These are phyloP conservation scores for Erodium maritimum DNA, from an alignment of 345 rosid genomes.

Conservation along the genomic window DNA sequence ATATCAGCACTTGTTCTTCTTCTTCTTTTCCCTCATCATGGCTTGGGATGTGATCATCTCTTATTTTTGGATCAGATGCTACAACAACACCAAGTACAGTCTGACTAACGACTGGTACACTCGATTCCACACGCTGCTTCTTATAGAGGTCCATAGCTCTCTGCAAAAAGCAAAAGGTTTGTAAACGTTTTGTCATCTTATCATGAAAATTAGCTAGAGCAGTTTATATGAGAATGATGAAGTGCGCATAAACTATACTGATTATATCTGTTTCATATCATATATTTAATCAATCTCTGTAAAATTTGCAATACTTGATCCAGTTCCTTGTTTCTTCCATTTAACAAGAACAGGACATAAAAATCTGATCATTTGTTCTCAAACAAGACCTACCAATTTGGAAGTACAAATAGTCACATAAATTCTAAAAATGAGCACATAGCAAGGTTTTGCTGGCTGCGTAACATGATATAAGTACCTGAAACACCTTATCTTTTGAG, in stretches of 20 bases:
- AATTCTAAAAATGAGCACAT: neutral
- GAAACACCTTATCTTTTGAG: slow-evolving; percentile 40
- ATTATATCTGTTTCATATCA: neutral
- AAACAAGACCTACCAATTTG: neutral
- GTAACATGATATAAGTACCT: slow-evolving; percentile 32
- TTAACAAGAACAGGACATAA: neutral
- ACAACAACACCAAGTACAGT: slow-evolving; percentile 19
- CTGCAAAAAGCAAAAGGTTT: slow-evolving; percentile 29
- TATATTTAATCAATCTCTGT: too few relatives aligned
- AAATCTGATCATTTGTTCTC: neutral
- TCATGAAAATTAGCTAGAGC: slow-evolving; percentile 3
- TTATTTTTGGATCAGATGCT: slow-evolving; percentile 15
- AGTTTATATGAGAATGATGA: too few relatives aligned
- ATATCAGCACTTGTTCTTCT: slow-evolving; percentile 1
- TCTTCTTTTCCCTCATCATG: slow-evolving; percentile 11
- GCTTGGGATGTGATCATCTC: slow-evolving; percentile 15
- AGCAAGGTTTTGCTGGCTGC: neutral
- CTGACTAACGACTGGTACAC: slow-evolving; percentile 18
- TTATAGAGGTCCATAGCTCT: slow-evolving; percentile 70
- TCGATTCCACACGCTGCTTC: slow-evolving; percentile 45
- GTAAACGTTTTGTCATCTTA: too few relatives aligned
- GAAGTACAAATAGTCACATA: neutral
- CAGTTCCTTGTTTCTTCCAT: neutral
- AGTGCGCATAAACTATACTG: too few relatives aligned
- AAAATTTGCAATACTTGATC: neutral